Conservation (phyloP, 176 grass and related monocot genomes). For the Juncus inflexus region DNA sequence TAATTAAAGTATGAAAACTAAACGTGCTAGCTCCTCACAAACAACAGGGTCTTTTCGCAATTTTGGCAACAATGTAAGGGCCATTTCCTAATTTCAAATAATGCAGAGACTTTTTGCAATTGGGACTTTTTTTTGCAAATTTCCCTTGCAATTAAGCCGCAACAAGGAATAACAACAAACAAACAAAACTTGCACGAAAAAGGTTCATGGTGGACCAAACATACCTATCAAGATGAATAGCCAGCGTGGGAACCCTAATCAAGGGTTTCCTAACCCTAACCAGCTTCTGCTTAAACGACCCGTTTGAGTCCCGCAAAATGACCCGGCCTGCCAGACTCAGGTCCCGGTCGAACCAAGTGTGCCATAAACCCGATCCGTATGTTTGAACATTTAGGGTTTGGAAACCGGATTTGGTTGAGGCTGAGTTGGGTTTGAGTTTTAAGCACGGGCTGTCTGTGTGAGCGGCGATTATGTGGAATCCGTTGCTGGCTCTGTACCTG, state of each 20-base stretch:
- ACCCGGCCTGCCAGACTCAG: constrained; percentile 83
- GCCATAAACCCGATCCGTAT: constrained; percentile 74
- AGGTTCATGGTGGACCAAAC: background rate
- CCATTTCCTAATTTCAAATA: background rate
- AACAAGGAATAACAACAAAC: constrained; percentile 21
- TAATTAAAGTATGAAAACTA: too few relatives aligned
- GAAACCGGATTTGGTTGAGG: constrained; percentile 70
- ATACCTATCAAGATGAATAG: constrained; percentile 98
- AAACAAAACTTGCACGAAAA: too few relatives aligned
- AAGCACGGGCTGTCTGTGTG: constrained; percentile 95
- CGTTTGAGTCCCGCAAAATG: constrained; percentile 66
- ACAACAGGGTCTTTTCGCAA: too few relatives aligned
- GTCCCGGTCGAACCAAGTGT: constrained; percentile 97
- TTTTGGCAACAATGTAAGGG: too few relatives aligned
- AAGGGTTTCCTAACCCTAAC: constrained; percentile 82
- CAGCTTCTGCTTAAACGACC: constrained; percentile 71
- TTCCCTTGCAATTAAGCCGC: constrained; percentile 19
- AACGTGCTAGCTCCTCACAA: too few relatives aligned
- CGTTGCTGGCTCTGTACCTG: constrained; percentile 74
- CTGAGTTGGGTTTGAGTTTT: constrained; percentile 85
- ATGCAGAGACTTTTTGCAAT: background rate
- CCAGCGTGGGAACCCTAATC: constrained; percentile 82
- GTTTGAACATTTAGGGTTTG: constrained; percentile 91
- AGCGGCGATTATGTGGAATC: constrained; percentile 85
- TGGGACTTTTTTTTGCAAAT: background rate